A percentile compares a stretch with the other conserved stretches of the same genome.
These are phyloP conservation scores for Lipomyces starkeyi DNA, from an alignment of 805 yeast species.

Conservation along the genomic window DNA sequence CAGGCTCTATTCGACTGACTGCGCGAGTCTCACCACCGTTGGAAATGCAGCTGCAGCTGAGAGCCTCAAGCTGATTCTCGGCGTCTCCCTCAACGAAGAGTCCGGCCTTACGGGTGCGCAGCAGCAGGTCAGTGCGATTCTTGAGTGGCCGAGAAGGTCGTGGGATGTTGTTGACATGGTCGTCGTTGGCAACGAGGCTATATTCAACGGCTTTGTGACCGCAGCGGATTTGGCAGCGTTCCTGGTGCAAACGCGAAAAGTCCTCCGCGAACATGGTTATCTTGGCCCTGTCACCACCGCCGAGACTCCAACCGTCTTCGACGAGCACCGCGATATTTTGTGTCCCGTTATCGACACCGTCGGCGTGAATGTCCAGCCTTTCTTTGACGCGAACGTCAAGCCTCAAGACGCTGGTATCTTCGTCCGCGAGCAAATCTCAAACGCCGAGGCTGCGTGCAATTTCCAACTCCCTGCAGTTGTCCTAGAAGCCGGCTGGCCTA, in stretches of 20 bases:
- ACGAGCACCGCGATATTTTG: slow-evolving; percentile 60
- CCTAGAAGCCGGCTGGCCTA: slow-evolving; percentile 59
- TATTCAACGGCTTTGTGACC: slow-evolving; percentile 66
- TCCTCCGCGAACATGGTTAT: slow-evolving; percentile 71
- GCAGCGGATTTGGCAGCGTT: slow-evolving; percentile 67
- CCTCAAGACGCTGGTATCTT: slow-evolving; percentile 76
- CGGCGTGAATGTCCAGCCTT: slow-evolving; percentile 84
- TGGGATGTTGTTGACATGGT: slow-evolving; percentile 78
- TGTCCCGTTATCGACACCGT: slow-evolving; percentile 78
- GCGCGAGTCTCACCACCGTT: slow-evolving; percentile 69
- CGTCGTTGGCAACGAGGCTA: slow-evolving; percentile 89
- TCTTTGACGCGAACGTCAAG: slow-evolving; percentile 66
- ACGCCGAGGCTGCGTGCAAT: slow-evolving; percentile 55
- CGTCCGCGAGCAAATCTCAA: slow-evolving; percentile 62
- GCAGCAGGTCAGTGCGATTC: slow-evolving; percentile 57
- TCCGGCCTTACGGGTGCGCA: slow-evolving; percentile 65
- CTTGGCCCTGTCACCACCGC: slow-evolving; percentile 78
- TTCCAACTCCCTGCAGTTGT: slow-evolving; percentile 47
- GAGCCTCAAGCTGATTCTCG: slow-evolving; percentile 76
- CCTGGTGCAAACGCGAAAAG: slow-evolving; percentile 64
- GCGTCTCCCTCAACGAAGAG: slow-evolving; percentile 71
- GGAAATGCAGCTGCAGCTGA: slow-evolving; percentile 32
- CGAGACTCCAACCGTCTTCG: slow-evolving; percentile 81
- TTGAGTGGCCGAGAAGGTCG: slow-evolving; percentile 49
- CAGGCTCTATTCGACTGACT: slow-evolving; percentile 88